A percentile compares a stretch with the other conserved stretches of the same genome.
phyloP scores from a whole-genome alignment of 1,284 basidiomycete genomes.

The Papiliotrema fonsecae region DNA sequence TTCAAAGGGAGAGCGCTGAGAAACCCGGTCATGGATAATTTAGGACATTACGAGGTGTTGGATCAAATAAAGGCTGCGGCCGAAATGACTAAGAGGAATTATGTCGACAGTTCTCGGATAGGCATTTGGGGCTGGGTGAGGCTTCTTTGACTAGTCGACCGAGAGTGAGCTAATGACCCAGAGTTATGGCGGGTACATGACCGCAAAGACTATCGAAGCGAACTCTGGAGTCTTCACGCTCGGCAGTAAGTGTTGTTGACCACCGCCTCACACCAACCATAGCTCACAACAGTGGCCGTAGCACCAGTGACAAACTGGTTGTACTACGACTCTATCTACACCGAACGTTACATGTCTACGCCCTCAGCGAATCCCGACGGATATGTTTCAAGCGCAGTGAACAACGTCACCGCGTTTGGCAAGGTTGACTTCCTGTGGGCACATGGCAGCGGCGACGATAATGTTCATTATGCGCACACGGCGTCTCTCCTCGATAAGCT shows the following conservation, averaged over 20 bases:
- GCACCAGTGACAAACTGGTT: constrained; percentile 73
- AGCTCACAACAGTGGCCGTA: constrained; percentile 13
- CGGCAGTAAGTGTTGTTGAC: constrained; percentile 59
- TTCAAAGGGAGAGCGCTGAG: constrained; percentile 76
- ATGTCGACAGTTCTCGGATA: constrained; percentile 61
- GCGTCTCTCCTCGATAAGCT: constrained; percentile 89
- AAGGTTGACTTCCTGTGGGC: constrained; percentile 69
- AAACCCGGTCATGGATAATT: constrained; percentile 74
- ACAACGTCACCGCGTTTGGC: constrained; percentile 77
- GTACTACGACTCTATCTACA: constrained; percentile 63
- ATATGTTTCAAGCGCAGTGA: constrained; percentile 78
- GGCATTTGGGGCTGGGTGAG: constrained; percentile 94
- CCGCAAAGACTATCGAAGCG: constrained; percentile 82
- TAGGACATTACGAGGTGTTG: constrained; percentile 77
- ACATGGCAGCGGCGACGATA: constrained; percentile 91
- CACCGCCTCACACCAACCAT: neutral
- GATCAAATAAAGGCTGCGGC: constrained; percentile 81
- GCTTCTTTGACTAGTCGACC: constrained; percentile 8
- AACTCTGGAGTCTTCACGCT: constrained; percentile 78
- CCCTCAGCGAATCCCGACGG: constrained; percentile 71
- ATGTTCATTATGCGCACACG: constrained; percentile 85
- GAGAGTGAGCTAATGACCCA: constrained; percentile 35
- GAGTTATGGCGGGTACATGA: constrained; percentile 93
- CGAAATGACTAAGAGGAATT: constrained; percentile 46
- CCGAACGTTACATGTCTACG: constrained; percentile 93